Evolutionary conservation across 2,329 filamentous ascomycete species (phyloP).

Genomic region (Penicillium brasilianum): DNA sequence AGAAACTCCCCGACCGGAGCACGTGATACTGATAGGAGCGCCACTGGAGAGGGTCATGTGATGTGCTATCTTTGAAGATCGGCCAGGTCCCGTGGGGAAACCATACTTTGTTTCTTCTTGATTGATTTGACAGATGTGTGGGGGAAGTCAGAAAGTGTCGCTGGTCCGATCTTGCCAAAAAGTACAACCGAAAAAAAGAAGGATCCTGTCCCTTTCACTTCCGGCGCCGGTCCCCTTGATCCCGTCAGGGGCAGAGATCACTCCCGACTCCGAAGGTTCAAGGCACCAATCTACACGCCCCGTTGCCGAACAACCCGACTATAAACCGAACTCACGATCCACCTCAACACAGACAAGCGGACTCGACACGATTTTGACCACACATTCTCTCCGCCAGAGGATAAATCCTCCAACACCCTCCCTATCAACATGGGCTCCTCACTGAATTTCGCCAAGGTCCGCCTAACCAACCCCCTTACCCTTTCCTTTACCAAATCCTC

Average conservation of each 20-base stretch:
- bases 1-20: slow-evolving; percentile 27
- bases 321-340: slow-evolving; percentile 13
- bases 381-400: background rate
- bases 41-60: slow-evolving; percentile 8
- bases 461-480: background rate
- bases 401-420: background rate
- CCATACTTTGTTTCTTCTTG: background rate
- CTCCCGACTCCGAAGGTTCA: slow-evolving; percentile 8
- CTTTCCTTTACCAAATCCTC: background rate
- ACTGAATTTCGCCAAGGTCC: slow-evolving; percentile 39
- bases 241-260: background rate
- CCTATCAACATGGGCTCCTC: slow-evolving; percentile 36
- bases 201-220: background rate
- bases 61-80: background rate
- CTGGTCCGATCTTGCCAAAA: background rate
- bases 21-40: slow-evolving; percentile 20
- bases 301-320: slow-evolving; percentile 5
- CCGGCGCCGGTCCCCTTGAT: background rate
- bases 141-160: background rate
- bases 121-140: slow-evolving; percentile 4
- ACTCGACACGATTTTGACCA: background rate
- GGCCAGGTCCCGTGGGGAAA: slow-evolving; percentile 5
- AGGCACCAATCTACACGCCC: slow-evolving; percentile 1
- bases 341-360: background rate
- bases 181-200: background rate